A percentile compares a stretch with the other conserved stretches of the same genome.
These are phyloP conservation scores for Fraxinus pennsylvanica DNA, from an alignment of 257 asterid species.

Conservation along the genomic window DNA sequence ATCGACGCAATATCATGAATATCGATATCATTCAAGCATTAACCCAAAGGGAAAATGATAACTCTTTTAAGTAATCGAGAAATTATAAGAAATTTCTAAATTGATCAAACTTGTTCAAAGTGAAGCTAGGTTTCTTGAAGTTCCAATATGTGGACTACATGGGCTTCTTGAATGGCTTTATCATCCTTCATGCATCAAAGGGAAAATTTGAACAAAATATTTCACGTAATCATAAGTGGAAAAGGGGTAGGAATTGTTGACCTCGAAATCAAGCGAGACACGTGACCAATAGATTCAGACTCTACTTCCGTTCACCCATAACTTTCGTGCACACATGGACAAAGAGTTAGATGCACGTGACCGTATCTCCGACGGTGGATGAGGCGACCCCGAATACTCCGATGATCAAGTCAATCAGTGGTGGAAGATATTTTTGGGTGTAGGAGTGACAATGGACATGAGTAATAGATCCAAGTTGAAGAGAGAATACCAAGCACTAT, in stretches of 20 bases:
- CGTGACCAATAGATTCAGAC: no score
- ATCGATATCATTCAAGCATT: neutral
- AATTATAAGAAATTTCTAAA: neutral
- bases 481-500: no score
- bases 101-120: neutral
- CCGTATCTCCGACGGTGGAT: no score
- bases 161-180: neutral
- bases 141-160: neutral
- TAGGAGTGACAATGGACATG: no score
- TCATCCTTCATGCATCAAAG: neutral
- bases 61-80: neutral
- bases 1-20: neutral
- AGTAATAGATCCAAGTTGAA: no score
- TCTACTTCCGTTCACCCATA: no score
- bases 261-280: no score
- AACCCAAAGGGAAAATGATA: neutral
- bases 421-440: no score
- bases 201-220: neutral
- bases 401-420: no score
- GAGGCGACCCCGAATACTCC: no score
- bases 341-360: no score
- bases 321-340: no score
- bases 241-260: neutral
- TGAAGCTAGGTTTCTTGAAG: neutral
- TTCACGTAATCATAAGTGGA: neutral